phyloP scores from a whole-genome alignment of 192 early-diverging fungal genomes.

The Globomyces pollinis-pini region DNA sequence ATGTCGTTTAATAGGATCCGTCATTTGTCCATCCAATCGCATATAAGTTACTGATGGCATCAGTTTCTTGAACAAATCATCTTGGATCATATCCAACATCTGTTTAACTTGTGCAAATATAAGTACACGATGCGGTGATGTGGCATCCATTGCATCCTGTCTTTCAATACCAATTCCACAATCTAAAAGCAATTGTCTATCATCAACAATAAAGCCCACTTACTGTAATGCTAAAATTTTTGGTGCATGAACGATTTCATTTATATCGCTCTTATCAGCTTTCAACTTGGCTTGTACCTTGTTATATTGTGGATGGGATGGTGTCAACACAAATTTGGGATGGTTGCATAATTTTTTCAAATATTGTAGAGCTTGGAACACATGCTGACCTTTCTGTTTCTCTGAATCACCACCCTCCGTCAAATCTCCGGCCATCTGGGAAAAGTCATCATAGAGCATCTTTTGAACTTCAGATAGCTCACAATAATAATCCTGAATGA shows the following conservation, averaged over 20 bases:
- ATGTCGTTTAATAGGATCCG: conserved; percentile 74
- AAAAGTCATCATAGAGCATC: conserved; percentile 88
- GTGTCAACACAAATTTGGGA: conserved; percentile 75
- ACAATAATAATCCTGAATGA: conserved; percentile 99
- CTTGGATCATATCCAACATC: conserved; percentile 96
- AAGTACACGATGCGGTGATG: conserved; percentile 79
- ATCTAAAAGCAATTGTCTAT: conserved; percentile 76
- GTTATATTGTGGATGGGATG: conserved; percentile 76
- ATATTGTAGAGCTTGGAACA: conserved; percentile 98
- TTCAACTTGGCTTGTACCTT: conserved; percentile 57
- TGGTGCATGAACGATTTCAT: conserved; percentile 72
- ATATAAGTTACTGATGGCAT: conserved; percentile 89
- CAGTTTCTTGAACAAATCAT: conserved; percentile 68
- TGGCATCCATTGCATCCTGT: conserved; percentile 46
- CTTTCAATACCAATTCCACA: conserved; percentile 84
- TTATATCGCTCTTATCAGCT: conserved; percentile 37
- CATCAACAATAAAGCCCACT: conserved; percentile 7
- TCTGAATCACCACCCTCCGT: conserved; percentile 20
- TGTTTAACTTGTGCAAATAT: conserved; percentile 94
- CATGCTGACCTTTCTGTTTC: conserved; percentile 59
- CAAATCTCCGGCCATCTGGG: conserved; percentile 18
- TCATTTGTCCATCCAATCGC: conserved; percentile 81
- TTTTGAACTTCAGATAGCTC: conserved; percentile 86
- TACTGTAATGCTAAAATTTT: conserved; percentile 84
- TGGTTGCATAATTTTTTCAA: conserved; percentile 94